Evolutionary conservation across 2,329 filamentous ascomycete species (phyloP).

Genomic region (Alternaria brassicae): DNA sequence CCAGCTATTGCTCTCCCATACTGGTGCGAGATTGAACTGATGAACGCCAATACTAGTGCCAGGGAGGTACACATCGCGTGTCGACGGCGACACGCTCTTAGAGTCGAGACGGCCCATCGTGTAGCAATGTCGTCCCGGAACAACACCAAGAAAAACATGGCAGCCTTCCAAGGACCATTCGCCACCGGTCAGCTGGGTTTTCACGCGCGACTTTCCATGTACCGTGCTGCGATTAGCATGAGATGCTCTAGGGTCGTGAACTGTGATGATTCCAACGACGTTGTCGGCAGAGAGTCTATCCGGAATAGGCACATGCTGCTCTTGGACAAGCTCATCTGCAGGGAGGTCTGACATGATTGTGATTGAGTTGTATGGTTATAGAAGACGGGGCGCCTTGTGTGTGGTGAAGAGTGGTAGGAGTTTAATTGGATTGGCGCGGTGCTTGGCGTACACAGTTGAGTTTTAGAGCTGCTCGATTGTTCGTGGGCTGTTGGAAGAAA

Average conservation of each 20-base stretch:
- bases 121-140: slow-evolving; percentile 8
- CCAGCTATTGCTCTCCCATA: slow-evolving; percentile 14
- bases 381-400: background rate
- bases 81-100: background rate
- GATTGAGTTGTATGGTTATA: no score
- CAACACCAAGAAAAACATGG: slow-evolving; percentile 16
- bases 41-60: slow-evolving; percentile 5
- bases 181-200: background rate
- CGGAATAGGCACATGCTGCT: slow-evolving; percentile 14
- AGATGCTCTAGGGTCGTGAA: slow-evolving; percentile 15
- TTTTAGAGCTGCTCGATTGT: background rate
- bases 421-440: background rate
- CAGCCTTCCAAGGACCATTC: slow-evolving; percentile 7
- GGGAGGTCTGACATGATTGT: background rate
- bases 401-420: background rate
- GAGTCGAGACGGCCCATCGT: slow-evolving; percentile 12
- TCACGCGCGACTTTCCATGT: background rate
- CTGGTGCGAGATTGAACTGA: slow-evolving; percentile 14
- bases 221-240: slow-evolving; percentile 11
- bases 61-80: slow-evolving; percentile 25
- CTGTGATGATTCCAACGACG: slow-evolving; percentile 20
- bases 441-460: background rate
- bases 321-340: background rate
- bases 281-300: slow-evolving; percentile 1
- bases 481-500: background rate